Percentiles rank a stretch among this genome's conserved stretches.
Conservation (phyloP, 202 grass and related monocot genomes). For the Elaeis oleifera region DNA sequence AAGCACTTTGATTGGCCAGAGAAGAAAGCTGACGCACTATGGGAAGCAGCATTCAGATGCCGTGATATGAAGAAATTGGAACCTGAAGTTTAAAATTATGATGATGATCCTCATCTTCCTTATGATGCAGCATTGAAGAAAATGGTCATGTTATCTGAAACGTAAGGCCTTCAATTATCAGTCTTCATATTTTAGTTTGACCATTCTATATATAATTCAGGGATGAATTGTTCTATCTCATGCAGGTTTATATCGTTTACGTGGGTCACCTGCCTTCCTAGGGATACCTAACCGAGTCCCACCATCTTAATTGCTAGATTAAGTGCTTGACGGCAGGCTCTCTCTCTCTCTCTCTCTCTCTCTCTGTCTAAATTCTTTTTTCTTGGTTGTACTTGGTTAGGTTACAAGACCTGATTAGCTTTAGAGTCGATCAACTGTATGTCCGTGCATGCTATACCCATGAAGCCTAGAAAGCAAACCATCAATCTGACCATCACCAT, state of each 20-base stretch:
- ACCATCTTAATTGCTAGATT: conserved; percentile 6
- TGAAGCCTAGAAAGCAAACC: no score
- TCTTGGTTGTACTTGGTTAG: no score
- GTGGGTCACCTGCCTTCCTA: conserved; percentile 4
- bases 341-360: background rate
- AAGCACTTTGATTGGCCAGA: conserved; percentile 99
- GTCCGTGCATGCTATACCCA: no score
- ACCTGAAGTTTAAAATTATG: conserved; percentile 72
- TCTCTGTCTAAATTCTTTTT: no score
- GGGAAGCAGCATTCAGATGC: conserved; percentile 90
- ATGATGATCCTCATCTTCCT: conserved; percentile 66
- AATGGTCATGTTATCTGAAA: conserved; percentile 85
- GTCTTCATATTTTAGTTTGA: no score
- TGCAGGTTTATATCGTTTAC: conserved; percentile 17
- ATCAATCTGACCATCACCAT: no score
- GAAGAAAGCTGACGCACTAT: conserved; percentile 82
- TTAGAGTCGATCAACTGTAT: no score
- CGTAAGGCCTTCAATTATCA: conserved; percentile 25
- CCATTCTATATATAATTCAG: no score
- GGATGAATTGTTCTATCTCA: no score
- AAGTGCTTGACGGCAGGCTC: conserved; percentile 1
- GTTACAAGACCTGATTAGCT: no score
- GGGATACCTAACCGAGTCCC: background rate
- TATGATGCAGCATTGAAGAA: conserved; percentile 91
- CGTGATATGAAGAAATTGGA: conserved; percentile 94